Percentiles rank a stretch among this genome's conserved stretches.
Evolutionary conservation across 805 yeast genomes (phyloP).

Genomic region (Millerago galiae): DNA sequence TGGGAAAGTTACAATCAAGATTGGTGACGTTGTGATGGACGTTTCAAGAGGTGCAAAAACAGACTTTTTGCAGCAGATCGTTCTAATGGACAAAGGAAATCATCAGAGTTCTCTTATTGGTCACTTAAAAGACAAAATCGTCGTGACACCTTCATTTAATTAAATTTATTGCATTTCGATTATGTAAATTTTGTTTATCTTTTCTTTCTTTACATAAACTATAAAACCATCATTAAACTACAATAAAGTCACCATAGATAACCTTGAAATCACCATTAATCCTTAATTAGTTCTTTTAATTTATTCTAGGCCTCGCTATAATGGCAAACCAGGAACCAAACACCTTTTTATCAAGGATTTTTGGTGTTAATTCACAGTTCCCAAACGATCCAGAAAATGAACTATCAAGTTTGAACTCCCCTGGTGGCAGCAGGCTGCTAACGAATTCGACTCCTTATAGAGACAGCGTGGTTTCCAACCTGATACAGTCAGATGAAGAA

Average conservation of each 20-base stretch:
- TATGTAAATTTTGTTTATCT: background rate
- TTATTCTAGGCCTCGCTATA: too few species aligned
- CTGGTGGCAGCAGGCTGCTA: constrained; percentile 8
- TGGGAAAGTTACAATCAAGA: constrained; percentile 68
- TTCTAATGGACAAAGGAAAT: constrained; percentile 38
- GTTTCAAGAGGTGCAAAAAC: constrained; percentile 66
- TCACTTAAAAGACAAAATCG: constrained; percentile 46
- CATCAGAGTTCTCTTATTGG: constrained; percentile 46
- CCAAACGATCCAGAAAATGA: constrained; percentile 20
- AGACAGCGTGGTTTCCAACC: background rate
- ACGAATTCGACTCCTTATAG: background rate
- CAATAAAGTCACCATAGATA: background rate
- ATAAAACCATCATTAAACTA: background rate
- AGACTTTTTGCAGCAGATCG: constrained; percentile 67
- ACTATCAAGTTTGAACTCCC: constrained; percentile 16
- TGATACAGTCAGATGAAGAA: constrained; percentile 20
- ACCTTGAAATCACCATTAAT: background rate
- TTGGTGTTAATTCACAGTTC: constrained; percentile 38
- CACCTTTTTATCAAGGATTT: constrained; percentile 59
- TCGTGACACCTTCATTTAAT: constrained; percentile 47
- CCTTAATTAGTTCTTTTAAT: background rate
- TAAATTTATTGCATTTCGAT: background rate
- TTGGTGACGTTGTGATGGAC: constrained; percentile 66
- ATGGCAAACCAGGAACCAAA: constrained; percentile 26
- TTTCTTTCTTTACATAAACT: background rate